A percentile compares a stretch with the other conserved stretches of the same genome.
These are phyloP conservation scores for Mycena haematopus DNA, from an alignment of 768 basidiomycete genomes.

Conservation along the genomic window DNA sequence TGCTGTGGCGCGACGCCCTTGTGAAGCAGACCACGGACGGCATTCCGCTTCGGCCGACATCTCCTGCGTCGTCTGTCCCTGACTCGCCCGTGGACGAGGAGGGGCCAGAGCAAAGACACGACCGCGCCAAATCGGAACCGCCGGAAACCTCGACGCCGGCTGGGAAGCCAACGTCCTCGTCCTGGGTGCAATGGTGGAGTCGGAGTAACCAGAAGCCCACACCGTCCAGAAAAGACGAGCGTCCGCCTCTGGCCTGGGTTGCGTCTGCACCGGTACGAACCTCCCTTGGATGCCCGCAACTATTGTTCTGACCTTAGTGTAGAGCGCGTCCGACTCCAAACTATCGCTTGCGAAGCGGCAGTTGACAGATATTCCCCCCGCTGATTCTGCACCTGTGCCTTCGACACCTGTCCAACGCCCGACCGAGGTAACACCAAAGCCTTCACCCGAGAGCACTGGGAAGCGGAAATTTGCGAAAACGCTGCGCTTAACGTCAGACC, in stretches of 20 bases:
- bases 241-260: conserved; percentile 30
- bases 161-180: conserved; percentile 59
- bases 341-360: background rate
- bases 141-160: conserved; percentile 35
- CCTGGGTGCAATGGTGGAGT: conserved; percentile 90
- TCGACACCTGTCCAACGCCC: conserved; percentile 53
- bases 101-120: conserved; percentile 33
- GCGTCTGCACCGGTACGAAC: conserved; percentile 36
- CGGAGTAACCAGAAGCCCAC: conserved; percentile 53
- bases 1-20: conserved; percentile 66
- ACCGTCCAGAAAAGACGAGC: conserved; percentile 28
- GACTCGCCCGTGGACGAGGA: conserved; percentile 35
- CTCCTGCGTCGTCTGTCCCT: conserved; percentile 34
- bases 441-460: conserved; percentile 27
- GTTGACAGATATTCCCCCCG: conserved; percentile 19
- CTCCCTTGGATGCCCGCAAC: background rate
- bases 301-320: background rate
- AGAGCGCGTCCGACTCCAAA: background rate
- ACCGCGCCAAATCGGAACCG: conserved; percentile 49
- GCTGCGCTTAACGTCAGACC: conserved; percentile 90
- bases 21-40: conserved; percentile 36
- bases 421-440: conserved; percentile 17
- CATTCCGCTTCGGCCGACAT: conserved; percentile 42
- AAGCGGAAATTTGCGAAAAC: conserved; percentile 85
- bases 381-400: conserved; percentile 50